These are phyloP conservation scores for Microcos paniculata DNA, from an alignment of 345 rosid species.

Conservation along the genomic window DNA sequence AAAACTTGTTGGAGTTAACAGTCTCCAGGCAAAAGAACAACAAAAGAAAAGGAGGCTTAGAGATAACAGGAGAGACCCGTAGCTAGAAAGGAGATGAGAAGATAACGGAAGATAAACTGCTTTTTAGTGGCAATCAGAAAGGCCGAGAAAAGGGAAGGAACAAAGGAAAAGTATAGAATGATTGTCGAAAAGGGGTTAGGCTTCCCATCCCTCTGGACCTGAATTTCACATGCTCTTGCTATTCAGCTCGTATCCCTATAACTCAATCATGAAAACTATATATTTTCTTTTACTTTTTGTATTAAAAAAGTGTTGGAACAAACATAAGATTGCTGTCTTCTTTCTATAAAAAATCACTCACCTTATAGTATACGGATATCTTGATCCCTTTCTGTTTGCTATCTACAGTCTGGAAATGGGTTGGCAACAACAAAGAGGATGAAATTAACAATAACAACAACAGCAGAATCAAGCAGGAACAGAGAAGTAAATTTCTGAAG, in stretches of 20 bases:
- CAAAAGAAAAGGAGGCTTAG: neutral
- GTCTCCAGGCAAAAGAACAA: neutral
- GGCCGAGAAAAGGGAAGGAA: neutral
- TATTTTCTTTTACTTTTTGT: neutral
- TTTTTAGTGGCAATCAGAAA: slow-evolving; percentile 17
- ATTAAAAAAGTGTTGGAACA: slow-evolving; percentile 10
- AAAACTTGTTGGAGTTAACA: neutral
- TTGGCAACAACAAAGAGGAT: slow-evolving; percentile 14
- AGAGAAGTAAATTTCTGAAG: neutral
- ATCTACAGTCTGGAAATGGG: slow-evolving; percentile 27
- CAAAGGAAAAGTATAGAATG: slow-evolving; percentile 6
- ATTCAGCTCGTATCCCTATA: slow-evolving; percentile 25
- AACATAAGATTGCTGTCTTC: neutral
- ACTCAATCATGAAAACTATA: slow-evolving; percentile 17
- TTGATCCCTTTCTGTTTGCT: neutral
- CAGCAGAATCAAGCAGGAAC: neutral
- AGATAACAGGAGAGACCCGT: neutral
- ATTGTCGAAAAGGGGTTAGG: slow-evolving; percentile 20
- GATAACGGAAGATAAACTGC: slow-evolving; percentile 7
- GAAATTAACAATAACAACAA: neutral
- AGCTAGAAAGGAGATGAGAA: slow-evolving; percentile 1
- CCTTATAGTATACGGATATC: slow-evolving; percentile 7
- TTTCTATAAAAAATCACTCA: neutral
- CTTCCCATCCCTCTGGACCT: slow-evolving; percentile 31
- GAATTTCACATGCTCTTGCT: slow-evolving; percentile 31